Evolutionary conservation across 768 basidiomycete genomes (phyloP).

Genomic region (Galerina marginata): DNA sequence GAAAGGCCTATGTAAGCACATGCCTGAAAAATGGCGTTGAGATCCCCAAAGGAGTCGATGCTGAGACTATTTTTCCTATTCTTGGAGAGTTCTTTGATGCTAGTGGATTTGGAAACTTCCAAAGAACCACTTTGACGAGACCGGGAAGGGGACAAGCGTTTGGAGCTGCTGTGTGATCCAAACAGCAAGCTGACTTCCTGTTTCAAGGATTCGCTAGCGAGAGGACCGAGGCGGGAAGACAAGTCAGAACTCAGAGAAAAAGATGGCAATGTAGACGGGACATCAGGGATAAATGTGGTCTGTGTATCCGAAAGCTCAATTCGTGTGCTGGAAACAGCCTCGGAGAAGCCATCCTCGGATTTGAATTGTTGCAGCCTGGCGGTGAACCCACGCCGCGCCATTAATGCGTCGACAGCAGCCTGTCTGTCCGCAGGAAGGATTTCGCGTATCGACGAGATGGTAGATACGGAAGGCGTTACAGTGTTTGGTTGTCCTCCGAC

Average conservation of each 20-base stretch:
- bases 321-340: not conserved
- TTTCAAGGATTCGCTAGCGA: constrained; percentile 32
- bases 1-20: not conserved
- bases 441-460: constrained; percentile 43
- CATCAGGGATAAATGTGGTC: not conserved
- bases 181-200: constrained; percentile 27
- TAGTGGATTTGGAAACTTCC: constrained; percentile 3
- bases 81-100: constrained; percentile 1
- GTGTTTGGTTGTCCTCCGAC: constrained; percentile 27
- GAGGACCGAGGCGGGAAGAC: constrained; percentile 27
- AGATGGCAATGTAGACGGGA: constrained; percentile 10
- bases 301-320: not conserved
- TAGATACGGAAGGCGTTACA: constrained; percentile 46
- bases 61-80: constrained; percentile 7
- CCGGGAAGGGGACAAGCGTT: constrained; percentile 11
- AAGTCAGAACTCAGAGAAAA: constrained; percentile 17
- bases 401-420: constrained; percentile 46
- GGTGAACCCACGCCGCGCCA: constrained; percentile 23
- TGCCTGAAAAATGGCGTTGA: constrained; percentile 19
- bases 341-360: not conserved
- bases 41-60: constrained; percentile 24
- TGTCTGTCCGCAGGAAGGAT: constrained; percentile 39
- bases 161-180: constrained; percentile 20
- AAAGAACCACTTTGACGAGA: constrained; percentile 1
- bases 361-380: constrained; percentile 2